These are phyloP conservation scores for Pseudonectria buxi DNA, from an alignment of 2,329 filamentous ascomycete species.

Conservation along the genomic window DNA sequence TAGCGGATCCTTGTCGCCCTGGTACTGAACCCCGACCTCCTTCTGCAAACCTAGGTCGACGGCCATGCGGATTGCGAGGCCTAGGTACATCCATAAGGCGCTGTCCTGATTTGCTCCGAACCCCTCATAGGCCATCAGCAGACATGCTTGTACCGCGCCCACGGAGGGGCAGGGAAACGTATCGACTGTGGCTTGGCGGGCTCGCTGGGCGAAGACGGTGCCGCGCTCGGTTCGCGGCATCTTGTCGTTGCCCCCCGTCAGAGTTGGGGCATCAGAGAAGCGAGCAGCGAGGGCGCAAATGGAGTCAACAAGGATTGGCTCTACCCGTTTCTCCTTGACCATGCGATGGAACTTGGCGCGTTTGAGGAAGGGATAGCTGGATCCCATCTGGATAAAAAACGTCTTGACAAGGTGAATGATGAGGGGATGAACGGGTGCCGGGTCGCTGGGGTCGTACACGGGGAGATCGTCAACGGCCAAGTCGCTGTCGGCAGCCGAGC, in stretches of 20 bases:
- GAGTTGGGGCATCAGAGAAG: slow-evolving; percentile 58
- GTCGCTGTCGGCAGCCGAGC: slow-evolving; percentile 37
- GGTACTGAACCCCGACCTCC: slow-evolving; percentile 62
- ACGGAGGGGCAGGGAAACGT: slow-evolving; percentile 78
- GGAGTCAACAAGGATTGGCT: slow-evolving; percentile 79
- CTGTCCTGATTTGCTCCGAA: slow-evolving; percentile 86
- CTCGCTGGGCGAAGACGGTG: slow-evolving; percentile 70
- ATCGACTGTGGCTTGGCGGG: slow-evolving; percentile 76
- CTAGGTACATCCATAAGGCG: slow-evolving; percentile 89
- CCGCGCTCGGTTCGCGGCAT: slow-evolving; percentile 61
- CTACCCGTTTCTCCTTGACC: slow-evolving; percentile 72
- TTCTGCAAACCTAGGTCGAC: slow-evolving; percentile 78
- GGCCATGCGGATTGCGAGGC: slow-evolving; percentile 77
- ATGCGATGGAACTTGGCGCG: slow-evolving; percentile 66
- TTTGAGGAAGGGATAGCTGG: slow-evolving; percentile 78
- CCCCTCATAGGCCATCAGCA: slow-evolving; percentile 81
- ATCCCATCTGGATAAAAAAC: slow-evolving; percentile 77
- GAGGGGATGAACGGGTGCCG: slow-evolving; percentile 63
- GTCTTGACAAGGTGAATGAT: slow-evolving; percentile 71
- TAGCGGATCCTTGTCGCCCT: slow-evolving; percentile 46
- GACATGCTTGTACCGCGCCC: slow-evolving; percentile 74
- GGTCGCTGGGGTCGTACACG: slow-evolving; percentile 68
- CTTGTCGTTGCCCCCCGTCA: slow-evolving; percentile 42
- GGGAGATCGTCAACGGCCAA: slow-evolving; percentile 51
- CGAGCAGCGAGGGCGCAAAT: slow-evolving; percentile 76